phyloP scores from a whole-genome alignment of 768 basidiomycete species.

The Tephrocybe sp. region DNA sequence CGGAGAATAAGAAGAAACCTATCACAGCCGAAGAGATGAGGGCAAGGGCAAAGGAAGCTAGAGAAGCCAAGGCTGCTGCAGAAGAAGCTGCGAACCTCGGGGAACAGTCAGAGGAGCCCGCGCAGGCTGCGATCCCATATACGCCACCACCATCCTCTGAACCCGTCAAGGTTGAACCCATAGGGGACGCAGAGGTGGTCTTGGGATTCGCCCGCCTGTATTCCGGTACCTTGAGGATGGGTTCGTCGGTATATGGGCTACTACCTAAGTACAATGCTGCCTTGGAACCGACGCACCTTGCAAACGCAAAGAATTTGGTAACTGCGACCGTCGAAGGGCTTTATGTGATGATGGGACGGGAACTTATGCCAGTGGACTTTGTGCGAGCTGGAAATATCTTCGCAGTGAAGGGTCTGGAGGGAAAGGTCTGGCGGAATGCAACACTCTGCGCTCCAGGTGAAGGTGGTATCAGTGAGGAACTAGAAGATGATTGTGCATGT shows the following conservation, averaged over 20 bases:
- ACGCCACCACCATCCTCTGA: constrained; percentile 9
- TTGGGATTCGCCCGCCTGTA: constrained; percentile 95
- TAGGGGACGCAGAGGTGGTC: constrained; percentile 58
- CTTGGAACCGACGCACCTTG: constrained; percentile 61
- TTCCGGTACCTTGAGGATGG: constrained; percentile 76
- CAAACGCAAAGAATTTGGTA: constrained; percentile 65
- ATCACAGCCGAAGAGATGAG: constrained; percentile 86
- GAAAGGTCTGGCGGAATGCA: constrained; percentile 87
- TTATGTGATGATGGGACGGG: constrained; percentile 98
- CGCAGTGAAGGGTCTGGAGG: constrained; percentile 86
- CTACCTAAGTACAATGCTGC: constrained; percentile 83
- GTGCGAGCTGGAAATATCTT: constrained; percentile 95
- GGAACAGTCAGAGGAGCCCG: constrained; percentile 7
- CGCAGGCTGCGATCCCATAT: constrained; percentile 14
- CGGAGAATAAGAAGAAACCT: constrained; percentile 78
- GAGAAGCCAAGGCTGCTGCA: constrained; percentile 33
- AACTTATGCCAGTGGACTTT: constrained; percentile 78
- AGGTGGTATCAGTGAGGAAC: constrained; percentile 35
- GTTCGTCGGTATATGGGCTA: constrained; percentile 66
- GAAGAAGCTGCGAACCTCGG: constrained; percentile 14
- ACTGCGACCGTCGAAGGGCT: constrained; percentile 68
- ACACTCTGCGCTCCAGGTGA: constrained; percentile 77
- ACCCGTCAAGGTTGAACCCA: constrained; percentile 17
- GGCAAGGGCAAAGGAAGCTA: constrained; percentile 55
- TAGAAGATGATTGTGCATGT: constrained; percentile 40